A percentile compares a stretch with the other conserved stretches of the same genome.
Conservation (phyloP, 2,329 filamentous ascomycete species). For the Fusarium humuli region DNA sequence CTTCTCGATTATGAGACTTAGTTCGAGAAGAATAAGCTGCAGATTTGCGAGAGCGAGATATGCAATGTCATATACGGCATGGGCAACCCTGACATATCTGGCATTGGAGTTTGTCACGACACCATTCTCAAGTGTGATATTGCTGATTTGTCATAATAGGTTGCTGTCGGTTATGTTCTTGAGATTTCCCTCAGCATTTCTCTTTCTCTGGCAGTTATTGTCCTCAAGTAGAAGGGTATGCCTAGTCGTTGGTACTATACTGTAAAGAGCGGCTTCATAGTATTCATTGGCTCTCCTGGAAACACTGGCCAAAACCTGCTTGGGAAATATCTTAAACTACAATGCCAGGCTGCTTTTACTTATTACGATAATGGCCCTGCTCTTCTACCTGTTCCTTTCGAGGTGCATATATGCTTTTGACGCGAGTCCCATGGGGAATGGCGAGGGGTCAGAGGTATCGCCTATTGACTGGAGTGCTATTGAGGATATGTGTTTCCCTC, state of each 20-base stretch:
- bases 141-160: slow-evolving; percentile 16
- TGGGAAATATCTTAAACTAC: not conserved
- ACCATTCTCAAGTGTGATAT: not conserved
- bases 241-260: not conserved
- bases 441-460: slow-evolving; percentile 15
- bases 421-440: slow-evolving; percentile 20
- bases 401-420: slow-evolving; percentile 41
- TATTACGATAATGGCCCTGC: slow-evolving; percentile 21
- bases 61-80: slow-evolving; percentile 36
- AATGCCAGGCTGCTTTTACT: slow-evolving; percentile 26
- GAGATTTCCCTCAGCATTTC: slow-evolving; percentile 11
- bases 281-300: slow-evolving; percentile 36
- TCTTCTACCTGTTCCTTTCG: slow-evolving; percentile 44
- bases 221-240: not conserved
- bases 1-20: slow-evolving; percentile 5
- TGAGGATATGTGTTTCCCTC: slow-evolving; percentile 24
- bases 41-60: slow-evolving; percentile 21
- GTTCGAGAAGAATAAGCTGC: slow-evolving; percentile 3
- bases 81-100: slow-evolving; percentile 41
- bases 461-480: slow-evolving; percentile 9
- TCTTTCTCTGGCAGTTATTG: slow-evolving; percentile 9
- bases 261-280: slow-evolving; percentile 2
- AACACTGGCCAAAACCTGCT: not conserved
- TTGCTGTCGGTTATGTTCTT: slow-evolving; percentile 25
- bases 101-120: slow-evolving; percentile 34